Evolutionary conservation across 305 asterid genomes (phyloP), one percentile per base, ranked within the genome.

Genomic region (Fraxinus paxiana): DNA sequence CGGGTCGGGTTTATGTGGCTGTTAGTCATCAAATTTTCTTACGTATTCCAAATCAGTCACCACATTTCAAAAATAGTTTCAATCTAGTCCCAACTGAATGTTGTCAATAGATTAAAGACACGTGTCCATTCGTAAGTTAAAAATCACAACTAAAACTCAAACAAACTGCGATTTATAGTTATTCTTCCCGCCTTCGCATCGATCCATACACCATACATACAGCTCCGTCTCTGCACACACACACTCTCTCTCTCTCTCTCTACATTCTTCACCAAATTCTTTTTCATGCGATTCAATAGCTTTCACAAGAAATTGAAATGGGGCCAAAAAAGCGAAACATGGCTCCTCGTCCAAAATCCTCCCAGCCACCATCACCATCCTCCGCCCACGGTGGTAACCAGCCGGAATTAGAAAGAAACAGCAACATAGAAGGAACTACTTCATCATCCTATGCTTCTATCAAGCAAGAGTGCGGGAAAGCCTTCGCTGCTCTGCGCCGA

Each of bases 311-410:
- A 9, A 84, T 85, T 85, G 87, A 75, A 77, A 95, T 95, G 98
- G 98, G 92, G 88, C 93, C 86, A 74, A 94, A 90, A 90, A 92
- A 91, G 92, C 95, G 97, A 81, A 86, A 69, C 89, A 70, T 72
- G 84, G 90, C 89, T 85, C 83, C 92, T 87, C 95, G 95, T 82
- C 88, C 94, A 88, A 94, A 89, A 84, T 86, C 90, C 83, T 86
- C 85, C 18, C 77, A 26, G 67, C 38, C 84, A 15, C 73, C 71
- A 61, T 24, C 33, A 8, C n/a, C 31, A 9, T 1, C 71, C n/a
- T 6, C 71, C 85, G 22, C 17, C 91, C 15, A 81, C 67, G 78
- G 78, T 86, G 59, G 81, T 80, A 6, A 73, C 77, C 81, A 31
- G 37, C 83, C 63, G 76, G 89, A 82, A 63, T 79, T 63, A 1